A percentile compares a stretch with the other conserved stretches of the same genome.
Evolutionary conservation across 495 filamentous ascomycete genomes (phyloP).

Genomic region (Amphirosellinia nigrospora): DNA sequence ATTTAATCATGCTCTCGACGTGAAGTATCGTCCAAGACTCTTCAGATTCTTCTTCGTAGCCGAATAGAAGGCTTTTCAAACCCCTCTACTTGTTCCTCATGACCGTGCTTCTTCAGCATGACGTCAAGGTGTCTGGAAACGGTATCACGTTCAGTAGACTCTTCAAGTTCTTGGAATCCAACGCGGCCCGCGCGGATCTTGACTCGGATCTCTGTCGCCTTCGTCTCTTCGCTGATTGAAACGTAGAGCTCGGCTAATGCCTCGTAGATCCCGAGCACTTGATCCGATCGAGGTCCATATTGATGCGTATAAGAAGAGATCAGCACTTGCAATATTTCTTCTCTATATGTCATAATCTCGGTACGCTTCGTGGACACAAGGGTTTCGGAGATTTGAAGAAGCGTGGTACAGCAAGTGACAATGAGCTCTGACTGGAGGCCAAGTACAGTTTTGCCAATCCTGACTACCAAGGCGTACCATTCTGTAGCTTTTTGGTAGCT

Average conservation of each 20-base stretch:
- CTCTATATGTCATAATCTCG: constrained; percentile 16
- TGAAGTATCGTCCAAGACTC: constrained; percentile 18
- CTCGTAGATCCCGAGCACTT: constrained; percentile 14
- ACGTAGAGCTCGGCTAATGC: constrained; percentile 7
- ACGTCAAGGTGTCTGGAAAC: constrained; percentile 14
- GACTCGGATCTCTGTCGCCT: constrained; percentile 16
- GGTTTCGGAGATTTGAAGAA: constrained; percentile 19
- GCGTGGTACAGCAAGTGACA: constrained; percentile 6
- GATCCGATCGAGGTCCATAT: background rate
- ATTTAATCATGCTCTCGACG: constrained; percentile 22
- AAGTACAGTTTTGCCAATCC: constrained; percentile 15
- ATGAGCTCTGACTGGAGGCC: constrained; percentile 15
- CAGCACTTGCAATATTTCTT: constrained; percentile 12
- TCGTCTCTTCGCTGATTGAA: constrained; percentile 16
- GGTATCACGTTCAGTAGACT: background rate
- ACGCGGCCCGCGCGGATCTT: background rate
- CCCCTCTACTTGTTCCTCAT: constrained; percentile 17
- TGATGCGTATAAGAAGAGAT: constrained; percentile 18
- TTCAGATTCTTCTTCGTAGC: constrained; percentile 14
- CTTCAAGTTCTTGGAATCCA: background rate
- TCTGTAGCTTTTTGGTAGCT: background rate
- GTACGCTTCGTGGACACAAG: constrained; percentile 11
- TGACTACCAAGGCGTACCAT: constrained; percentile 14
- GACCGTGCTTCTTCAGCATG: constrained; percentile 17
- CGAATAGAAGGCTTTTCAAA: constrained; percentile 13